These are phyloP conservation scores for Dioszegia crocea DNA, from an alignment of 768 basidiomycete genomes.

Conservation along the genomic window DNA sequence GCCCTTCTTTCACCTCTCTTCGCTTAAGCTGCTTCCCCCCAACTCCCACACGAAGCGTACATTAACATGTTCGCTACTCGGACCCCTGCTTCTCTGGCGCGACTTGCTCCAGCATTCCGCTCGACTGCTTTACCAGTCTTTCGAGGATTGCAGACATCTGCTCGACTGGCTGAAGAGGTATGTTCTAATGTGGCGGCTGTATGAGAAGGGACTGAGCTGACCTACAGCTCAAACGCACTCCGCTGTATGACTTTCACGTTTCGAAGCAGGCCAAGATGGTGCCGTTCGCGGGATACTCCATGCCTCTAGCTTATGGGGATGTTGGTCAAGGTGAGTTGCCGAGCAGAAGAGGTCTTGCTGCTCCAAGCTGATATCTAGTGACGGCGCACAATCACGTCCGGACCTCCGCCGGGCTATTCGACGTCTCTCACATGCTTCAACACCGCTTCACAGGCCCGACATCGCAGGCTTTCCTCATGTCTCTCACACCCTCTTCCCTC, in stretches of 20 bases:
- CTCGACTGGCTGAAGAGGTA: constrained; percentile 9
- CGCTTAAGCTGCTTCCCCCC: too few species aligned
- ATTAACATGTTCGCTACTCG: neutral
- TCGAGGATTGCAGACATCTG: neutral
- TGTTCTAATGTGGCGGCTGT: neutral
- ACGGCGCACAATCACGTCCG: constrained; percentile 88
- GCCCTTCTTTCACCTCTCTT: too few species aligned
- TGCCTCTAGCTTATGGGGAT: constrained; percentile 83
- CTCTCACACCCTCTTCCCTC: constrained; percentile 82
- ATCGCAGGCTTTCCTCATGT: constrained; percentile 75
- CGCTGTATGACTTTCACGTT: constrained; percentile 83
- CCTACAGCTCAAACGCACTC: constrained; percentile 53
- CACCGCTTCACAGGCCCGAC: constrained; percentile 74
- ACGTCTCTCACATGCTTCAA: constrained; percentile 98
- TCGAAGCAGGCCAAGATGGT: constrained; percentile 82
- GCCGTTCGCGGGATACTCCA: constrained; percentile 88
- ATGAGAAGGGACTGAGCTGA: neutral
- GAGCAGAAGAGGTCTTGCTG: too few species aligned
- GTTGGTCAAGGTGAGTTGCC: constrained; percentile 71
- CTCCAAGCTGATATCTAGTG: constrained; percentile 62
- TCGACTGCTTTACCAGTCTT: neutral
- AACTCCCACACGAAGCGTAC: neutral
- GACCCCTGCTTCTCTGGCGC: neutral
- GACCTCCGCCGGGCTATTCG: constrained; percentile 77
- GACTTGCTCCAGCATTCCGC: constrained; percentile 1